Evolutionary conservation across 2,329 filamentous ascomycete genomes (phyloP), one percentile per base, ranked within the genome.

Genomic region (Orbilia javanica): DNA sequence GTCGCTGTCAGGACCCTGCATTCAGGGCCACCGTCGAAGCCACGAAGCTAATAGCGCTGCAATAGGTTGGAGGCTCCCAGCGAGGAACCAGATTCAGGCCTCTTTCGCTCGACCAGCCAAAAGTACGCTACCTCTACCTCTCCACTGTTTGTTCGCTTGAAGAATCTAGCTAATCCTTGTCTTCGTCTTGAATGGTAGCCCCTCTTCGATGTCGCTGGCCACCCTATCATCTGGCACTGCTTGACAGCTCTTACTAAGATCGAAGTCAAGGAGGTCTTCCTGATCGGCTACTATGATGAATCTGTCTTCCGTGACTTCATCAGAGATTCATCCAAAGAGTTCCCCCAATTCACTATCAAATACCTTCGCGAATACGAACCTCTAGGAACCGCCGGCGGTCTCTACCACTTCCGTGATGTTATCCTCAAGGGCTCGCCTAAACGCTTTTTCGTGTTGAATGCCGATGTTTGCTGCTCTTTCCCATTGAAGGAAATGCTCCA

Each of bases 261-360:
- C 78, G 92, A 93, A 83, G 93, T 99, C 85, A 93, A 94, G 84
- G 96, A 99, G 86, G 95, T 99, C 82, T 94, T 96, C 87, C 91
- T 99, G 83, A 96, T 99, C 83, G 96, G 96, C 83, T 99, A 99
- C 89, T 99, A 98, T 85, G 96, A 99, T 84, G 96, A 98, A 87
- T 89, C 90, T 52, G 93, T 98, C 82, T 97, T 98, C 89, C 92
- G 94, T 83, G 94, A 97, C 86, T 98, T 98, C 86, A 97, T 98
- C 87, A 97, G 97, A 86, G 92, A 97, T 84, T 90, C 94, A 79
- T 88, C 90, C 79, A 89, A 89, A 84, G 92, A 93, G 84, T 97
- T 97, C 86, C 93, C 94, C 67, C 89, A 93, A 83, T 90, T 98
- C 82, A 90, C 90, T 82, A 93, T 98, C 86, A 93, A 94, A 85